Percentiles rank a stretch among this genome's conserved stretches.
These are phyloP conservation scores for Scutellaria baicalensis DNA, from an alignment of 257 asterid species.

Conservation along the genomic window DNA sequence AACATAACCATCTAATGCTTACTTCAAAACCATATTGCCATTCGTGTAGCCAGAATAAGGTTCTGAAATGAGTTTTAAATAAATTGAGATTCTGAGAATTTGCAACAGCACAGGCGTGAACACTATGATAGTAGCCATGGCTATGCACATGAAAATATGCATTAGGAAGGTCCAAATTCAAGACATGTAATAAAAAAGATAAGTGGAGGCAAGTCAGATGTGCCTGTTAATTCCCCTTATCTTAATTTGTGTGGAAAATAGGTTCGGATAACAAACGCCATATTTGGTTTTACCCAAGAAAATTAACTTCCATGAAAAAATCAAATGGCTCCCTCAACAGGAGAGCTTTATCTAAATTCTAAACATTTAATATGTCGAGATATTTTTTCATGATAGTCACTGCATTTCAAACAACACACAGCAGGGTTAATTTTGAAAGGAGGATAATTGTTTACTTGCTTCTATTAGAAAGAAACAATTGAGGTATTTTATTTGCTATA, in stretches of 20 bases:
- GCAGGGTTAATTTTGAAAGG: neutral
- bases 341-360: neutral
- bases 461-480: neutral
- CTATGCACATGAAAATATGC: neutral
- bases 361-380: neutral
- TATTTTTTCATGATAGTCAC: neutral
- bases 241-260: neutral
- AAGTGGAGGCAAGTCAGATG: neutral
- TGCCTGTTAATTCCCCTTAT: neutral
- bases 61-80: neutral
- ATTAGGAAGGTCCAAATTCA: neutral
- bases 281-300: neutral
- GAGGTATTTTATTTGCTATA: neutral
- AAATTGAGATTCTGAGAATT: conserved; percentile 1
- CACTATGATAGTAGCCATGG: neutral
- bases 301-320: neutral
- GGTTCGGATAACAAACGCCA: neutral
- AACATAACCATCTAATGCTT: neutral
- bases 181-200: neutral
- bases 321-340: conserved; percentile 5
- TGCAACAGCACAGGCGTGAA: neutral
- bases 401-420: conserved; percentile 13
- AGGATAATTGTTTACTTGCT: neutral
- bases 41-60: neutral
- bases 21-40: conserved; percentile 29